Base-by-base conservation (phyloP, 2,329 filamentous ascomycete species). In the Neonectria ditissima region DNA sequence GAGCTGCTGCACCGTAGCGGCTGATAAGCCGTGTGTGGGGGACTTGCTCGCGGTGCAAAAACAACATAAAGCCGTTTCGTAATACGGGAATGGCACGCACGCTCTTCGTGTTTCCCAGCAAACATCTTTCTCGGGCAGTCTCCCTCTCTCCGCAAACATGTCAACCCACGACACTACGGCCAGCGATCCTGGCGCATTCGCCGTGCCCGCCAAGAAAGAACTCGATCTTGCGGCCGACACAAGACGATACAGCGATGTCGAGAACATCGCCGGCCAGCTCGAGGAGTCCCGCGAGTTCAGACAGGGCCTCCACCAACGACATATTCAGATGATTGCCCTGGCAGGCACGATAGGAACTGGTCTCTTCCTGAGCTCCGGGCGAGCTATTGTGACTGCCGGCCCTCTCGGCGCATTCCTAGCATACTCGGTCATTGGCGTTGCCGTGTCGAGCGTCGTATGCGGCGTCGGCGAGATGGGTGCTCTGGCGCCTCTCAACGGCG, bases 331-430 rank as follows among this genome's bases (percentile, higher is more conserved):
- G 78, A 83, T 84, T 70, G 81, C 80, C 56, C 80, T 85, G 18
- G 82, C 80, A 65, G 81, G 82, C 54, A 80, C 81, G 62, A 65
- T 75, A 79, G 86, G 85, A 69, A 87, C 85, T 30, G 91, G 91
- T 80, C 83, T 93, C 13, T 93, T 93, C 75, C 89, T 93, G 63
- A 87, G 89, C 51, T 90, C 89, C 2, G 89, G 89, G 51, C 76
- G 76, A 45, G 88, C 89, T 32, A 79, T 92, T 83, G 65, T 18
- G 2, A 55, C 53, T 6, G 53, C 53, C 30, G 53, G 53, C 2
- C 53, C 53, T 5, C 37, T 55, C 18, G 73, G 69, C 9, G 58
- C 70, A 65, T 59, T 84, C 37, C 81, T 85, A 87, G 30, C 9
- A 34, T 34, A 34, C 13, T 5, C 30, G 13, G 13, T 34, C 30